Evolutionary conservation across 257 asterid species (phyloP), one percentile per base, ranked within the genome.

Genomic region (Solanum arcanum): DNA sequence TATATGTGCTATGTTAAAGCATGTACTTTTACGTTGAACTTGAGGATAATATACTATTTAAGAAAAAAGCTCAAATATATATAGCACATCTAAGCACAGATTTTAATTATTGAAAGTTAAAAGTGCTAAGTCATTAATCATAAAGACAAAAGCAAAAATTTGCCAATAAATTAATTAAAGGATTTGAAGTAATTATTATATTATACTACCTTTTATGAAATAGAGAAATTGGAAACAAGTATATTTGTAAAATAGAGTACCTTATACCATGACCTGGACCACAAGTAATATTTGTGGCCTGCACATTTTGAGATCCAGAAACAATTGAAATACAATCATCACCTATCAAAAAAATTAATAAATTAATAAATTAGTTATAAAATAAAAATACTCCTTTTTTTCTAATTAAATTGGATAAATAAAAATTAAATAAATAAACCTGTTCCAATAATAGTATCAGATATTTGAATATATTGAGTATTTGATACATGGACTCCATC

Each of bases 181-280:
- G 72, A n/a, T 64, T 64, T n/a, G 11, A 64, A 64, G 72, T 64
- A 64, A 64, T 64, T n/a, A 64, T 64, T n/a, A n/a, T n/a, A 64
- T 5, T 6, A 59, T 20, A 12, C 9, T 56, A 25, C 70, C 70
- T 2, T 62, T 64, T 11, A 64, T 12, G 18, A 64, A 64, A 64
- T 62, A n/a, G 7, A 23, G 31, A 56, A n/a, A 62, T 11, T 62
- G 42, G 7, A 46, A 8, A 18, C 11, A 82, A 59, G 25, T 59
- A 11, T 35, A 59, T 15, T 14, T 37, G 47, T 72, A 33, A 41
- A 25, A 37, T 37, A 37, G 39, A 37, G 39, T 72, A 96, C 98
- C 99, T 96, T 90, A 96, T 96, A 82, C 99, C 99, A 89, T 95
- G 99, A 31, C 99, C 99, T 1, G 99, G 98, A 62, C 99, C 99